Evolutionary conservation across 2,329 filamentous ascomycete genomes (phyloP), one percentile per base, ranked within the genome.

Genomic region (Fusarium beomiforme): DNA sequence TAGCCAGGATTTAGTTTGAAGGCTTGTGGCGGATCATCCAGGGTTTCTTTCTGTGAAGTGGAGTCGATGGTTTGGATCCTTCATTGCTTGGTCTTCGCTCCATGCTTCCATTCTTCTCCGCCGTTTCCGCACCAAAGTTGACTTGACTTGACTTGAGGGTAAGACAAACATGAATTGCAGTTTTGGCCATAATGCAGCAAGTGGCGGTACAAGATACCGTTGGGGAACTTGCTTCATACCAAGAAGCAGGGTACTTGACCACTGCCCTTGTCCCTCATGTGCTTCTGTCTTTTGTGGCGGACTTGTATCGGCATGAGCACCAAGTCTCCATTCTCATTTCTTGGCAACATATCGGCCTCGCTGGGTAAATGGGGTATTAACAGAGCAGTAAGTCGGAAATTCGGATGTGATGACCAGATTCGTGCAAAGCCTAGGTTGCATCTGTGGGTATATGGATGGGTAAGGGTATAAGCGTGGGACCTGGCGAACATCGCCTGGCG

Each of bases 281-380:
- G 21, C 37, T 57, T 39, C 23, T n/a, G 34, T 64, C 36, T 34
- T 59, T 41, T 61, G 29, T 26, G 33, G 37, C 34, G 63, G 26
- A 24, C n/a, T 37, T 17, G 23, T n/a, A 33, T 43, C 54, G 44
- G 13, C 33, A 62, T 34, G 34, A 49, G 62, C 50, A 31, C 39
- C 31, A 62, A 43, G 65, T 66, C 74, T 66, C 63, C 72, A 68
- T 56, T 64, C 53, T 55, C 51, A 50, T 36, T 68, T 68, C 59
- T 64, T 56, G 46, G 61, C 29, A 43, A 57, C 55, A 16, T 24
- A 16, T 23, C 33, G 17, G 36, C 33, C 14, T 26, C 37, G 39
- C 37, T 66, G 39, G 43, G 61, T 23, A 43, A 29, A 43, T 39
- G n/a, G n/a, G 33, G 53, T 42, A 56, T 43, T 43, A 44, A 24